A percentile compares a stretch with the other conserved stretches of the same genome.
These are phyloP conservation scores for Saccharata proteae DNA, from an alignment of 2,329 filamentous ascomycete genomes.

Conservation along the genomic window DNA sequence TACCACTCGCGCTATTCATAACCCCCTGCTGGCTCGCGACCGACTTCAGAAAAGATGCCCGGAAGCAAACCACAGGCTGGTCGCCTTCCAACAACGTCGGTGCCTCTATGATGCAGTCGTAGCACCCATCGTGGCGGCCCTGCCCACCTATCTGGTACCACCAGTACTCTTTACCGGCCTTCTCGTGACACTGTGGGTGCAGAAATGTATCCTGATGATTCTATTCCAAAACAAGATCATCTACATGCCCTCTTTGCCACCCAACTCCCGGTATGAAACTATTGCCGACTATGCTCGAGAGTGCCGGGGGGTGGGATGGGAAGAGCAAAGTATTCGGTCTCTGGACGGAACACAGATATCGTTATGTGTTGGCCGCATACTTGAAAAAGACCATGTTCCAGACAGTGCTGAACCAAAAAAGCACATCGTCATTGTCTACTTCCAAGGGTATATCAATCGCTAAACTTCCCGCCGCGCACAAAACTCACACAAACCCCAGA, in stretches of 20 bases:
- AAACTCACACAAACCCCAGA: slow-evolving; percentile 10
- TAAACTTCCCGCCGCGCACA: neutral
- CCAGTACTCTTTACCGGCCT: slow-evolving; percentile 56
- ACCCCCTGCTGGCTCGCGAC: too few relatives aligned
- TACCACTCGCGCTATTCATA: too few relatives aligned
- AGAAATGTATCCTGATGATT: slow-evolving; percentile 61
- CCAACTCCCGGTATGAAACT: slow-evolving; percentile 53
- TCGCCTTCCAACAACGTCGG: too few relatives aligned
- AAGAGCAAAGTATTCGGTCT: slow-evolving; percentile 48
- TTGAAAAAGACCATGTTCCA: neutral
- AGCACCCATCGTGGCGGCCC: too few relatives aligned
- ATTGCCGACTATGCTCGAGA: slow-evolving; percentile 50
- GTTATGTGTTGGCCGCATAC: slow-evolving; percentile 38
- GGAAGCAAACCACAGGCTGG: too few relatives aligned
- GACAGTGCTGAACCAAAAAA: slow-evolving; percentile 4
- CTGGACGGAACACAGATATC: slow-evolving; percentile 55
- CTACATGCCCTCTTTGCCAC: slow-evolving; percentile 66
- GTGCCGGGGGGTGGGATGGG: slow-evolving; percentile 54
- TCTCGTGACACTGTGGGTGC: slow-evolving; percentile 50
- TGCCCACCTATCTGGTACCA: slow-evolving; percentile 44
- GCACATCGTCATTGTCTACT: slow-evolving; percentile 33
- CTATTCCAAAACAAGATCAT: slow-evolving; percentile 72
- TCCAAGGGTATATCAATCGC: slow-evolving; percentile 30
- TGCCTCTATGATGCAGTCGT: too few relatives aligned
- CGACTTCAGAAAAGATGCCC: too few relatives aligned